A percentile compares a stretch with the other conserved stretches of the same genome.
Conservation (phyloP, 345 rosid genomes). For the Cardamine occulta region DNA sequence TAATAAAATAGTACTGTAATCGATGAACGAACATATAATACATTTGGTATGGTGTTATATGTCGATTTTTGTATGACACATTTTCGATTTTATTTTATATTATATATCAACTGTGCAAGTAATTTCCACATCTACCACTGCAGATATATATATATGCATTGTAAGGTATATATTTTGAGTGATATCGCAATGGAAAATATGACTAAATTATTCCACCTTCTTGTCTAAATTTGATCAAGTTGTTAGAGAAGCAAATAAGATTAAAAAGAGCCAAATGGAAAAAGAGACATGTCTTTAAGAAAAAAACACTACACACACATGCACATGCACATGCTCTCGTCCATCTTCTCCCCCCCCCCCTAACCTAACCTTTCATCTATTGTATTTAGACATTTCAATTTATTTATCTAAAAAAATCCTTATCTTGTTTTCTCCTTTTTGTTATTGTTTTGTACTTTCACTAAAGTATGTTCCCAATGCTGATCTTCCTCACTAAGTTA, state of each 20-base stretch:
- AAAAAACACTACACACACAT: slow-evolving; percentile 39
- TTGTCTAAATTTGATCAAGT: slow-evolving; percentile 22
- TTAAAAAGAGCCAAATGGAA: slow-evolving; percentile 30
- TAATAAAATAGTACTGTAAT: no score
- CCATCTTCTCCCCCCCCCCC: slow-evolving; percentile 31
- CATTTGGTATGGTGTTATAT: neutral
- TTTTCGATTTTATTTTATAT: neutral
- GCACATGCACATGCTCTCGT: slow-evolving; percentile 41
- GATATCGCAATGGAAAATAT: neutral
- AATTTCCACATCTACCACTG: neutral
- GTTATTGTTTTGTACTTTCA: slow-evolving; percentile 34
- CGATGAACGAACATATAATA: neutral
- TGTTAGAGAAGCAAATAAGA: slow-evolving; percentile 21
- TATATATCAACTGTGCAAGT: neutral
- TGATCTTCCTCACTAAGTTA: slow-evolving; percentile 45
- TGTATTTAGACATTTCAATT: slow-evolving; percentile 33
- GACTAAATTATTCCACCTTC: neutral
- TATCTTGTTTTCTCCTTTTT: slow-evolving; percentile 31
- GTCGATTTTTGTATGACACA: neutral
- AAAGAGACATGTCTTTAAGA: slow-evolving; percentile 29
- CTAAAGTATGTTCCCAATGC: slow-evolving; percentile 34
- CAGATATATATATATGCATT: neutral
- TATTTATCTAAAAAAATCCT: neutral
- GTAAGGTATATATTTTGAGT: neutral
- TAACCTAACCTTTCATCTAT: slow-evolving; percentile 27